Evolutionary conservation across 164 flowering plant genomes (phyloP).

Genomic region (Akebia trifoliata): DNA sequence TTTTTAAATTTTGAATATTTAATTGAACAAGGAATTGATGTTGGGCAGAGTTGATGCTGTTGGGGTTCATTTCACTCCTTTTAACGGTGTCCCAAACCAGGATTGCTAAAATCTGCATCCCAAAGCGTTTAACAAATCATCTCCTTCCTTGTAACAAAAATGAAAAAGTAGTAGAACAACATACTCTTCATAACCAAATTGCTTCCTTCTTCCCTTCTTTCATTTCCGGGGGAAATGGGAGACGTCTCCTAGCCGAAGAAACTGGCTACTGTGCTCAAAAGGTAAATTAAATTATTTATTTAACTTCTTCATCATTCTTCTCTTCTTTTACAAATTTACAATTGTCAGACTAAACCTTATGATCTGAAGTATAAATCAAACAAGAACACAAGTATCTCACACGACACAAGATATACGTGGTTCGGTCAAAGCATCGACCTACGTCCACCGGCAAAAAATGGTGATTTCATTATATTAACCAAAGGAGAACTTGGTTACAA

Average conservation of each 20-base stretch:
- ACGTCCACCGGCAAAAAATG: no score
- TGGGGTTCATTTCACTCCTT: slow-evolving; percentile 81
- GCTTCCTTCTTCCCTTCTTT: slow-evolving; percentile 8
- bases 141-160: slow-evolving; percentile 54
- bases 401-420: no score
- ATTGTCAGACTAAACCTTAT: not conserved
- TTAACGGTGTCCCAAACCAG: slow-evolving; percentile 48
- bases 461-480: no score
- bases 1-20: not conserved
- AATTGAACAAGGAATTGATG: not conserved
- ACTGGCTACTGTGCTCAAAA: slow-evolving; percentile 19
- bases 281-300: slow-evolving; percentile 18
- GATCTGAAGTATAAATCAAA: no score
- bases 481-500: no score
- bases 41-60: slow-evolving; percentile 79
- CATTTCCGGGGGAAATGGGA: slow-evolving; percentile 8
- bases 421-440: no score
- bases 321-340: not conserved
- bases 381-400: no score
- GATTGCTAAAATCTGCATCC: slow-evolving; percentile 48
- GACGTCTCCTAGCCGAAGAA: slow-evolving; percentile 35
- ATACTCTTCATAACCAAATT: slow-evolving; percentile 19
- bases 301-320: slow-evolving; percentile 2
- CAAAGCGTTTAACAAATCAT: slow-evolving; percentile 22
- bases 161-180: not conserved